Base-by-base conservation (phyloP, 1,139 yeast species). In the Saccharomycopsis hybrid region DNA sequence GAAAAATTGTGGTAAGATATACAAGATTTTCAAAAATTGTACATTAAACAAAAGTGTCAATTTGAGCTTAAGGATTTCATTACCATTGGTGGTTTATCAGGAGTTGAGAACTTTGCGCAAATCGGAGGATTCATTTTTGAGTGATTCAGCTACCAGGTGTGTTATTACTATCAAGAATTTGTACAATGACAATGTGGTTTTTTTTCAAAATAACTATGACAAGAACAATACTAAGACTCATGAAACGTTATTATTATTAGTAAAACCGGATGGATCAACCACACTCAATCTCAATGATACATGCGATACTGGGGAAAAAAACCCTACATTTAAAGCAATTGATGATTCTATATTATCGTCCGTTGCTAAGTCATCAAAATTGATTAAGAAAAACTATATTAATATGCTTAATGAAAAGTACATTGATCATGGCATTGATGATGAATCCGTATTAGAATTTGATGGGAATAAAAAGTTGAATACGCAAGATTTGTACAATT, bases 141-240 rank as follows among this genome's bases (percentile, higher is more conserved):
- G 88, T 2, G 94, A 85, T 62, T 85, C 90, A 1, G 92, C 92
- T 1, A 84, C 92, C 0, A 69, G 92, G 52, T 85, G 89, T 1
- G 89, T 85, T 18, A 82, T 84, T 18, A 81, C 84, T 4, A 75
- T 84, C 33, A 71, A 90, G 54, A 89, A 83, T 59, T 67, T 85
- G 50, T 81, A 80, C 58, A 64, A 74, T 31, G 81, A 84, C 44
- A 71, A 74, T 55, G 78, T 37, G 77, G 76, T 54, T 70, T 79
- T 51, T 76, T 48, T 48, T n/a, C 42, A 46, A 31, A 37, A 51
- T 11, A 38, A 46, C 27, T 41, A 43, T 11, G 44, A 40, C 29
- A 35, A 40, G 5, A 13, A 11, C 76, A 41, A 41, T 31, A 13
- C 29, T 11, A 40, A 38, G 11, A 28, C 44, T 28, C 40, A 41